phyloP scores from a whole-genome alignment of 78 protist species.

The Dictyostelium citrinum region DNA sequence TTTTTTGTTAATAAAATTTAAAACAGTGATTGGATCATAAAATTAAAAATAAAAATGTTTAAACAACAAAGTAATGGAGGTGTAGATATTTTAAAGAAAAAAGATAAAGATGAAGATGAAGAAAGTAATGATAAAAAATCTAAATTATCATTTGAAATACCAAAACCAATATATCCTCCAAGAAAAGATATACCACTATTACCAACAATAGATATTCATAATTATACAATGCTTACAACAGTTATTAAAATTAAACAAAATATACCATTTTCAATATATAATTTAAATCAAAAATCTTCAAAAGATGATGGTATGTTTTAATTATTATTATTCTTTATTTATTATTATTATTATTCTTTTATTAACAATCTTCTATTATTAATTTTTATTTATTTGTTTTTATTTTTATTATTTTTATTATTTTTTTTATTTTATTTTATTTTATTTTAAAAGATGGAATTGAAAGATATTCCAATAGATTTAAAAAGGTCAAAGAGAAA shows the following conservation, averaged over 20 bases:
- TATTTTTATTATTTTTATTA: too few relatives aligned
- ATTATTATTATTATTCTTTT: too few relatives aligned
- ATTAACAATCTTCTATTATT: too few relatives aligned
- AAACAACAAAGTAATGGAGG: background rate
- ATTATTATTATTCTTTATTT: background rate
- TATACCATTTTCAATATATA: conserved; percentile 8
- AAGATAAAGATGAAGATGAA: background rate
- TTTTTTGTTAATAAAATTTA: too few relatives aligned
- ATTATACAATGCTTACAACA: background rate
- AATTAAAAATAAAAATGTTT: too few relatives aligned
- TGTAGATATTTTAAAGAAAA: background rate
- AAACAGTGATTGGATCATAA: too few relatives aligned
- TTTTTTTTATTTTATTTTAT: too few relatives aligned
- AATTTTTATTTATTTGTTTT: too few relatives aligned
- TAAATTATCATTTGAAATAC: background rate
- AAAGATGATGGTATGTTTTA: background rate
- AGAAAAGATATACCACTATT: conserved; percentile 9
- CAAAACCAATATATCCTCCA: background rate
- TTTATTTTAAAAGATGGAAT: background rate
- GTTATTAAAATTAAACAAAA: background rate
- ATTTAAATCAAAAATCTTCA: background rate
- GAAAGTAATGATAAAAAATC: background rate
- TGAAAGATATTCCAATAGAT: conserved; percentile 17
- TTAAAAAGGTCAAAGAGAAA: background rate
- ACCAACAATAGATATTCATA: conserved; percentile 6